phyloP scores from a whole-genome alignment of 176 grass and related monocot genomes.

The Typha latifolia region DNA sequence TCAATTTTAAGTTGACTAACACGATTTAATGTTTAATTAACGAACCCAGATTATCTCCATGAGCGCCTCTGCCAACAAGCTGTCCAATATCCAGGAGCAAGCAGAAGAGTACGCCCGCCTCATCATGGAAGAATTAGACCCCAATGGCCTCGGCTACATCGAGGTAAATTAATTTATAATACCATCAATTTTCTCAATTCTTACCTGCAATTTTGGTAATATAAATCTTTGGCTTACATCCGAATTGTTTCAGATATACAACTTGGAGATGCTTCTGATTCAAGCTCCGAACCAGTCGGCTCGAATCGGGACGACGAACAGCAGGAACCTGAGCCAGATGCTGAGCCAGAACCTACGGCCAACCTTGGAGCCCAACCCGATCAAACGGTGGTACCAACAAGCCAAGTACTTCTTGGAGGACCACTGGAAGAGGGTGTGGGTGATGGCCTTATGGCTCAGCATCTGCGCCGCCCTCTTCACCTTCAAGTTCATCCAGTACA shows the following conservation, averaged over 20 bases:
- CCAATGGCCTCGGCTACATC: constrained; percentile 38
- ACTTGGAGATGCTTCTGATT: constrained; percentile 14
- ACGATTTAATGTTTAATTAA: not conserved
- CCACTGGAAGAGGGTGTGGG: constrained; percentile 32
- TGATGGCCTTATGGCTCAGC: constrained; percentile 28
- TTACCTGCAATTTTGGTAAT: not conserved
- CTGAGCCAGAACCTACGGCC: constrained; percentile 22
- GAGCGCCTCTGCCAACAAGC: constrained; percentile 43
- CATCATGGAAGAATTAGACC: constrained; percentile 55
- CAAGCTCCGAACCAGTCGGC: constrained; percentile 10
- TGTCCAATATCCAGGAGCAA: constrained; percentile 35
- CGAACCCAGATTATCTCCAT: constrained; percentile 35
- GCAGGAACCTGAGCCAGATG: constrained; percentile 23
- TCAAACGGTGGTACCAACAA: constrained; percentile 10
- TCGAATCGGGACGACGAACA: constrained; percentile 18
- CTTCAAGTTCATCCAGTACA: constrained; percentile 39
- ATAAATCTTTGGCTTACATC: not conserved
- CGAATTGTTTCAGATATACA: constrained; percentile 2
- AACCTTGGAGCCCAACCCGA: constrained; percentile 17
- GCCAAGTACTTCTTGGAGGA: constrained; percentile 27
- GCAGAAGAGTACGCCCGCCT: constrained; percentile 36
- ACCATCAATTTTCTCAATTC: not conserved
- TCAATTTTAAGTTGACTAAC: not conserved
- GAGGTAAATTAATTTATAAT: constrained; percentile 16
- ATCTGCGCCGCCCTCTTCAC: constrained; percentile 21